Conservation (phyloP, 2,329 filamentous ascomycete species). For the Ophiostoma ips region DNA sequence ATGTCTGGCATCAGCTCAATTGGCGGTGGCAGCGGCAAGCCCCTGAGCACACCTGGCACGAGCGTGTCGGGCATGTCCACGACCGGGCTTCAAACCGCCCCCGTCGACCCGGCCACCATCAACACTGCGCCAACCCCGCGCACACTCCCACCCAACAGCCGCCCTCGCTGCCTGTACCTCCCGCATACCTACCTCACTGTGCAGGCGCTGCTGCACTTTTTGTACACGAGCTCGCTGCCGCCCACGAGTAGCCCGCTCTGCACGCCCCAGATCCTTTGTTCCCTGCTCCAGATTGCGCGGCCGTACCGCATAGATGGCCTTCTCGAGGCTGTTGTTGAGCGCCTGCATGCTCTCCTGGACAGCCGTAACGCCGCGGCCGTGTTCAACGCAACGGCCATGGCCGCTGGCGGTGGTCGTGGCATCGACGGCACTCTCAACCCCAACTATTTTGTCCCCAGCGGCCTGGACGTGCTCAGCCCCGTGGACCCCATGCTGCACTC, state of each 20-base stretch:
- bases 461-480: conserved; percentile 28
- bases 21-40: conserved; percentile 20
- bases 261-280: conserved; percentile 91
- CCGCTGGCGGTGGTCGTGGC: conserved; percentile 78
- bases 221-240: conserved; percentile 86
- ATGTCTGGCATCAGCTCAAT: conserved; percentile 29
- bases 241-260: conserved; percentile 62
- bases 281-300: conserved; percentile 79
- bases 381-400: conserved; percentile 97
- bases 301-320: conserved; percentile 90
- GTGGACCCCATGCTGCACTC: conserved; percentile 11
- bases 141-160: conserved; percentile 44
- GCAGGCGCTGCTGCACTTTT: conserved; percentile 77
- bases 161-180: conserved; percentile 79
- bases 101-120: conserved; percentile 31
- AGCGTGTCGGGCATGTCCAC: conserved; percentile 25
- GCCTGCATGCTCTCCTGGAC: conserved; percentile 77
- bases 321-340: conserved; percentile 81
- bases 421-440: conserved; percentile 55
- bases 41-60: conserved; percentile 31
- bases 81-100: conserved; percentile 17
- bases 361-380: conserved; percentile 90
- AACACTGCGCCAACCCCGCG: conserved; percentile 44
- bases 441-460: conserved; percentile 43
- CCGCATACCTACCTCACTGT: conserved; percentile 85